Base-by-base conservation (phyloP, 2,329 filamentous ascomycete species). In the Leptographium radiaticola region DNA sequence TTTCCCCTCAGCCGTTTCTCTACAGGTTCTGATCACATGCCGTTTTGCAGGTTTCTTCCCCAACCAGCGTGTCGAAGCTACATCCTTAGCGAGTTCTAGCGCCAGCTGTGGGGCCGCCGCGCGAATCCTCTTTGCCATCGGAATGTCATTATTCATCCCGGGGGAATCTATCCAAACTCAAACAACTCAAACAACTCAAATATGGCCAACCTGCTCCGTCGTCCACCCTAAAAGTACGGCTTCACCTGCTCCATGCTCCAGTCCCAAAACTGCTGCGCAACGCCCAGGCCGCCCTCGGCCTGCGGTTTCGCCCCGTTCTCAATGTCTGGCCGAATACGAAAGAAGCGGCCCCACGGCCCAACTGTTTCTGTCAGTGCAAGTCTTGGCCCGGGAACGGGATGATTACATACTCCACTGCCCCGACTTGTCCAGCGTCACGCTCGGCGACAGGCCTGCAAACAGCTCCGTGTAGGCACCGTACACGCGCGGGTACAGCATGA, bases 391-490 rank as follows among this genome's bases (percentile, higher is more conserved):
- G 25, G 18, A 20, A 18, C 10, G 42, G 42, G 8, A 13, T 31
- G 43, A 33, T 2, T 13, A 49, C 49, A 25, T 36, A 51, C 49
- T 51, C 39, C 39, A 51, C 11, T 20, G 5, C 16, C 45, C 44
- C 25, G 25, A 48, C 36, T 48, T 48, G 36, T 70, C 69, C 1
- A 67, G 42, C 0, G 67, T 72, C 6, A 76, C 63, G 0, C 73
- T 66, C 0, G 69, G 68, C 0, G 72, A 72, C 45, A 74, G 63
- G 0, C 67, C 74, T 0, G 73, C 68, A 55, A 69, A 79, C 1
- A 78, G 58, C 55, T 73, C 68, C 0, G 75, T 75, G 59, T 75
- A 76, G 0, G 72, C 74, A 0, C 74, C 75, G 38, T 67, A 61
- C 11, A 67, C 53, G 0, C 61, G 20, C 0, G 67, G 63, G 52